Base-by-base conservation (phyloP, 2,329 filamentous ascomycete genomes). In the Samsoniella hepiali region DNA sequence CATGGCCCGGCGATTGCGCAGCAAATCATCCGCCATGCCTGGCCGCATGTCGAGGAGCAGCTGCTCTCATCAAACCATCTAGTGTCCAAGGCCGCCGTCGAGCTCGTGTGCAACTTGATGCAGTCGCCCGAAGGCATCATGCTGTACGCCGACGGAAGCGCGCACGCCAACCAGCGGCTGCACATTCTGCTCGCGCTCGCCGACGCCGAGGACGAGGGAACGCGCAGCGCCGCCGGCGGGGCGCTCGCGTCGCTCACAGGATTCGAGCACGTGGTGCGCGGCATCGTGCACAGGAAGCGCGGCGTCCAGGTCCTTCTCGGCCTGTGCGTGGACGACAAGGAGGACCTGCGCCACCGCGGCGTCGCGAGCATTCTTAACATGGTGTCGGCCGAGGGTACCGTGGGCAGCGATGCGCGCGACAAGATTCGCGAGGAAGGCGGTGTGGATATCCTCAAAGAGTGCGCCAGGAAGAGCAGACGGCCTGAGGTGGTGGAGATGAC, bases 51-150 rank as follows among this genome's bases (percentile, higher is more conserved):
- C 50, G 95, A 98, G 74, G 92, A 97, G 68, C 84, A 93, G 22
- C 80, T 98, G 1, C 83, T 98, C 1, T 89, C 87, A 15, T 84
- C 85, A 51, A 95, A 97, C 73, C 76, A 81, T 1, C 83, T 90
- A 67, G 84, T 99, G 22, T 88, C 90, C 63, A 91, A 94, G 58
- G 94, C 94, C 0, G 86, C 91, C 0, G 91, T 91, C 32, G 93
- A 99, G 74, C 82, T 99, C 3, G 82, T 97, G 29, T 99, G 95
- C 78, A 99, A 99, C 71, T 82, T 99, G 17, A 89, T 91, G 72
- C 88, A 89, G 63, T 82, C 82, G 1, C 84, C 88, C 0, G 82
- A 87, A 42, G 89, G 88, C 22, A 81, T 91, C 3, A 81, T 84
- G 1, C 82, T 90, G 34, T 94, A 91, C 69, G 88, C 87, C 0